Evolutionary conservation across 352 stramenopile genomes (phyloP), one percentile per base, ranked within the genome.

Genomic region (Thraustotheca clavata): DNA sequence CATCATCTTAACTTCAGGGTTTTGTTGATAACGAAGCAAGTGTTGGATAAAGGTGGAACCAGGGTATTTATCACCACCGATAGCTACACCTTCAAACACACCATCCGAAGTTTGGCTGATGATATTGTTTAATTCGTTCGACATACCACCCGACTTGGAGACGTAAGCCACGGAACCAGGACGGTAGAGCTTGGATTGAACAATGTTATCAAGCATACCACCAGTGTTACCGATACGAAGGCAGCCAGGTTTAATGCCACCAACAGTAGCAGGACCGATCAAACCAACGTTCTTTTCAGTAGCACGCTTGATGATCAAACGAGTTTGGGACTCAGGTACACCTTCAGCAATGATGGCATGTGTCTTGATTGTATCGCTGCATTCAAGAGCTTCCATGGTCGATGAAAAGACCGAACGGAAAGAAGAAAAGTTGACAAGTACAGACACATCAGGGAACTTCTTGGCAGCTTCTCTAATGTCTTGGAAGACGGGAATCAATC

Each of bases 121-220:
- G 69, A 98, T 98, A 77, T 98, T 98, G 81, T 98, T 98, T 16
- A 98, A 78, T 72, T 98, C 95, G 73, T 98, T 98, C 26, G 89
- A 98, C 90, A 98, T 98, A 69, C 95, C 94, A 62, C 95, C 95
- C 14, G 87, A 97, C 83, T 98, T 98, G 62, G 89, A 98, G 50
- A 98, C 95, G 73, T 98, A 98, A 27, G 91, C 92, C 47, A 98
- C 94, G 48, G 86, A 97, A 36, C 95, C 95, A 27, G 95, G 92
- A 35, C 94, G 87, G 75, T 98, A 97, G 32, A 98, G 77, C 83
- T 98, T 98, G 35, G 84, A 97, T 71, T 98, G 94, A 49, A 98
- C 89, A 71, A 98, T 98, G 79, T 98, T 98, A 73, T 98, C 95
- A 20, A 98, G 79, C 94, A 98, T 98, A 46, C 95, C 95, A 69